A percentile compares a stretch with the other conserved stretches of the same genome.
These are phyloP conservation scores for Rheum nobile DNA, from an alignment of 148 eudicot genomes.

Conservation along the genomic window DNA sequence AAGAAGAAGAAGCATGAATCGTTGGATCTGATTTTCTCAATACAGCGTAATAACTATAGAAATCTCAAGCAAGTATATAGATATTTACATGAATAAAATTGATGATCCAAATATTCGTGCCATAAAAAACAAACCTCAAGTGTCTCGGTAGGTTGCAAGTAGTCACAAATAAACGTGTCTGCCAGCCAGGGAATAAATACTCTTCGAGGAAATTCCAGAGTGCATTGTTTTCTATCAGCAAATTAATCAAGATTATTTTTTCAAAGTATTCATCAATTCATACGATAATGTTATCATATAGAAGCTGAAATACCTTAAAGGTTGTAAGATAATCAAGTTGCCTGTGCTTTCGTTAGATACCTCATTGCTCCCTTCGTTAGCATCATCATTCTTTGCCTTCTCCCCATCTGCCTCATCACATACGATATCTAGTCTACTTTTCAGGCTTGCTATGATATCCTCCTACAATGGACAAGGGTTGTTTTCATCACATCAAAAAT, in stretches of 20 bases:
- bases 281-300: background rate
- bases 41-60: background rate
- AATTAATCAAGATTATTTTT: background rate
- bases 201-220: constrained; percentile 70
- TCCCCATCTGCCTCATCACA: constrained; percentile 71
- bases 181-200: constrained; percentile 85
- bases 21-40: background rate
- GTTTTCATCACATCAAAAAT: background rate
- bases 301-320: constrained; percentile 41
- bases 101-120: background rate
- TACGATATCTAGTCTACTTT: constrained; percentile 68
- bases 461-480: constrained; percentile 26
- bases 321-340: constrained; percentile 33
- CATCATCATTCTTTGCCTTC: constrained; percentile 22
- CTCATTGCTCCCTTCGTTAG: constrained; percentile 22
- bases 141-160: constrained; percentile 66
- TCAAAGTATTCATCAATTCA: background rate
- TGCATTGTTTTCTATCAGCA: constrained; percentile 43
- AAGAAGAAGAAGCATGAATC: background rate
- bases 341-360: constrained; percentile 20
- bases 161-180: constrained; percentile 64
- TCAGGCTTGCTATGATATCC: constrained; percentile 66
- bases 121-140: constrained; percentile 50
- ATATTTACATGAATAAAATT: background rate
- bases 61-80: background rate